Evolutionary conservation across 2,329 filamentous ascomycete species (phyloP), one percentile per base, ranked within the genome.

Genomic region (Arthrocladium fulminans): DNA sequence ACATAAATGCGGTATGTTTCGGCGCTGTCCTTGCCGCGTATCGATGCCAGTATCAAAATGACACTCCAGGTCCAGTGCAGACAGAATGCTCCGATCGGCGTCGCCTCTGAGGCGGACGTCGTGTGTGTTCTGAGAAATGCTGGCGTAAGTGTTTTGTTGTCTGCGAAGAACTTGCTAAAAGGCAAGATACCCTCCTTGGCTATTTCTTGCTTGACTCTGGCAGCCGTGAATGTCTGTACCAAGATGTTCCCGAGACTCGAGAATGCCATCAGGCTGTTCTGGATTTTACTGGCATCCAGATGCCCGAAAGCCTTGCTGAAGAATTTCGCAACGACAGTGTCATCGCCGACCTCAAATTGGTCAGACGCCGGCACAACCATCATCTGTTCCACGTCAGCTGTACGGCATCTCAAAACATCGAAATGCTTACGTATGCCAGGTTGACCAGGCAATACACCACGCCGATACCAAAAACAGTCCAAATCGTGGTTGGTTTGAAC

Each of bases 191-290:
- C 76, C 58, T 78, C 73, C 55, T 80, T 79, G 6, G 76, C 77
- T 37, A 80, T 77, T 57, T 80, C 76, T 56, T 80, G 76, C 58
- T 80, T 79, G 19, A 80, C 71, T 52, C 74, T 65, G 1, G 74
- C 68, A 2, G 73, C 70, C 0, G 74, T 76, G 52, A 54, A 80
- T 0, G 76, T 80, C 64, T 74, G 75, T 23, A 76, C 73, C 12
- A 79, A 65, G 39, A 80, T 72, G 54, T 79, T 79, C 0, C 76
- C 75, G 44, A 79, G 65, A 24, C 70, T 73, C 1, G 73, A 76
- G 23, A 79, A 61, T 2, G 76, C 74, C 7, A 77, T 64, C 29
- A 79, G 69, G 0, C 66, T 71, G 12, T 73, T 66, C 50, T 77
- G 66, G 6, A 74, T 66, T 1, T 59, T 52, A 4, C 62, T 56